Evolutionary conservation across 805 yeast genomes (phyloP), one percentile per base, ranked within the genome.

Genomic region (Candida ficus): DNA sequence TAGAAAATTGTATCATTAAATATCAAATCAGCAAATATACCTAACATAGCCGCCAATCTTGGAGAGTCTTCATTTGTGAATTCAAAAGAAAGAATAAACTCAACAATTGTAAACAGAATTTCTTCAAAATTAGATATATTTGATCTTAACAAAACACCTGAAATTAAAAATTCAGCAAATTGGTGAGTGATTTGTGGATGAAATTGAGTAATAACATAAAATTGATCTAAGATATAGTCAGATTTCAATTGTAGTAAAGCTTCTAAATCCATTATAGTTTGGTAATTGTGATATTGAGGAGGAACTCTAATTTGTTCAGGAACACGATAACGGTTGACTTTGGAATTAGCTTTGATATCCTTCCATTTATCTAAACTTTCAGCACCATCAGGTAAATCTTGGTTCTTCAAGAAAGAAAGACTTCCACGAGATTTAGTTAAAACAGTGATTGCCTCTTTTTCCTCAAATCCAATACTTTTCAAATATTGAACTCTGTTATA

Each of bases 1-100:
- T 61, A 63, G 37, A 66, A 66, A 4, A 71, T 59, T 1, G 57
- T 46, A 12, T 60, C 60, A 30, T 71, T 70, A 35, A 63, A 63
- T 4, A 73, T 31, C n/a, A 74, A 50, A 4, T 61, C 58, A 13
- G 73, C 71, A 41, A 73, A 66, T 20, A 75, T 54, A 21, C 66
- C 63, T 5, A 73, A 53, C 46, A 71, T 57, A 2, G 73, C 59
- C 0, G 76, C 63, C 4, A 74, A 50, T 7, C 54, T 43, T 14
- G 55, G 53, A 7, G 57, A 48, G 2, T 53, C 52, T 3, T 50
- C 44, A 11, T 58, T 53, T 1, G 50, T 51, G 16, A 66, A 46
- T 16, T 62, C 60, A 34, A 70, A 70, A 0, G 67, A 58, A 23
- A 54, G 53, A 5, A 68, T 50, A 29, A 52, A 57, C 29, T 59